These are phyloP conservation scores for Conoideocrella luteorostrata DNA, from an alignment of 2,329 filamentous ascomycete genomes.

Conservation along the genomic window DNA sequence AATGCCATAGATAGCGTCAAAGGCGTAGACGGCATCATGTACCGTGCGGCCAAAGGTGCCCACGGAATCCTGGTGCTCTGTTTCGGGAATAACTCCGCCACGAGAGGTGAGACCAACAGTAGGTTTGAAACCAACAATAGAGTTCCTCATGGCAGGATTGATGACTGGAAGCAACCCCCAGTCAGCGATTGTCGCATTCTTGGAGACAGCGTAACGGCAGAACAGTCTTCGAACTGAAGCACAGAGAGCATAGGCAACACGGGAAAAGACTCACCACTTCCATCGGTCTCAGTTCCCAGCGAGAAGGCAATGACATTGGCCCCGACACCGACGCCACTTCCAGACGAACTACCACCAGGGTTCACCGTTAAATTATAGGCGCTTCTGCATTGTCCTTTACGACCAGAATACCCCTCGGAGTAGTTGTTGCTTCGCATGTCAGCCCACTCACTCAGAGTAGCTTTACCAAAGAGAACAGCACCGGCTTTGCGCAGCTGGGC, in stretches of 20 bases:
- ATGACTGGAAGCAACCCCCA: too few species aligned
- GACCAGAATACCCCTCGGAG: conserved; percentile 59
- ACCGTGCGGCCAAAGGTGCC: conserved; percentile 63
- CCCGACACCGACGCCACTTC: conserved; percentile 57
- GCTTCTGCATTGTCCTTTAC: conserved; percentile 58
- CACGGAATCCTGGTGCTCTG: conserved; percentile 61
- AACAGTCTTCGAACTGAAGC: too few species aligned
- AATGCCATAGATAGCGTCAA: conserved; percentile 62
- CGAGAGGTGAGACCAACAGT: conserved; percentile 67
- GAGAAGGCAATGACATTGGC: conserved; percentile 58
- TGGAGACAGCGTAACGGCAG: too few species aligned
- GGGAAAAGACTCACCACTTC: conserved; percentile 39
- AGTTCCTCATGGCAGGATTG: conserved; percentile 63
- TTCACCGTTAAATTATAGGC: conserved; percentile 64
- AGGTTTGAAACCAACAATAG: conserved; percentile 67
- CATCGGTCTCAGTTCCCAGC: conserved; percentile 70
- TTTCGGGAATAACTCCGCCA: conserved; percentile 58
- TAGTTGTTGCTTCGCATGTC: conserved; percentile 63
- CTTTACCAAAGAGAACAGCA: conserved; percentile 65
- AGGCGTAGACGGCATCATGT: conserved; percentile 57
- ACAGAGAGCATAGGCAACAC: too few species aligned
- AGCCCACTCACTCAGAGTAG: conserved; percentile 67
- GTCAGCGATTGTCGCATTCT: too few species aligned
- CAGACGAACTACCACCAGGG: conserved; percentile 63
- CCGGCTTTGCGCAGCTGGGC: conserved; percentile 55